Evolutionary conservation across 2,329 filamentous ascomycete species (phyloP).

Genomic region (Fusarium azukiicola): DNA sequence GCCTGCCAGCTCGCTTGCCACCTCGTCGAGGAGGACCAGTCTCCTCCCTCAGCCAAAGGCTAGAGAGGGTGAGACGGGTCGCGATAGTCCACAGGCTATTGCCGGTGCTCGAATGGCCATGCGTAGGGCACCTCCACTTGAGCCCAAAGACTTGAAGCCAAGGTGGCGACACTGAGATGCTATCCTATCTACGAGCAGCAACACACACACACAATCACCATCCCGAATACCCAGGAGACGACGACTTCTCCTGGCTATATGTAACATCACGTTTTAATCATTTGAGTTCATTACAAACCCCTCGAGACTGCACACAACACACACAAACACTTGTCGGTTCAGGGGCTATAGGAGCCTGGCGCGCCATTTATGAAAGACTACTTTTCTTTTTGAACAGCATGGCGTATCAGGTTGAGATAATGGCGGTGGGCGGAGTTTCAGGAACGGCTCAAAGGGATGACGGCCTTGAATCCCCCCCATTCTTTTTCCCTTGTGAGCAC

Average conservation of each 20-base stretch:
- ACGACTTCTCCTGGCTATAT: conserved; percentile 39
- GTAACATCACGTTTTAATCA: conserved; percentile 49
- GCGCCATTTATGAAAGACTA: conserved; percentile 48
- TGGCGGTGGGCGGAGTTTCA: conserved; percentile 51
- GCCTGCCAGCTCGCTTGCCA: conserved; percentile 78
- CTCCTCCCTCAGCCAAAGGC: conserved; percentile 73
- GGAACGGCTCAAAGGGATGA: conserved; percentile 41
- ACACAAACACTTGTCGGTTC: conserved; percentile 14
- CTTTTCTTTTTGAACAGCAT: conserved; percentile 52
- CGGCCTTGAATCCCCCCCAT: conserved; percentile 37
- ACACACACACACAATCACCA: conserved; percentile 38
- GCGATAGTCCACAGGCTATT: conserved; percentile 71
- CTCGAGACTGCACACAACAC: conserved; percentile 30
- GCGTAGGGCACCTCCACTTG: conserved; percentile 54
- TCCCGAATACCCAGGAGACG: conserved; percentile 40
- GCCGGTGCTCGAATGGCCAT: conserved; percentile 66
- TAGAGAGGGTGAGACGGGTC: conserved; percentile 64
- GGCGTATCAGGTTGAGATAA: conserved; percentile 52
- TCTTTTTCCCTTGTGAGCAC: conserved; percentile 44
- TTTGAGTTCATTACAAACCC: conserved; percentile 42
- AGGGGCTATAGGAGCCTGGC: conserved; percentile 42
- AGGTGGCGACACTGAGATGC: conserved; percentile 69
- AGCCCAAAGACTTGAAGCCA: conserved; percentile 68
- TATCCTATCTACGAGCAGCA: conserved; percentile 16
- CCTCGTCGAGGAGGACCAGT: conserved; percentile 72